phyloP scores from a whole-genome alignment of 345 rosid genomes.

The Brassica rapa region DNA sequence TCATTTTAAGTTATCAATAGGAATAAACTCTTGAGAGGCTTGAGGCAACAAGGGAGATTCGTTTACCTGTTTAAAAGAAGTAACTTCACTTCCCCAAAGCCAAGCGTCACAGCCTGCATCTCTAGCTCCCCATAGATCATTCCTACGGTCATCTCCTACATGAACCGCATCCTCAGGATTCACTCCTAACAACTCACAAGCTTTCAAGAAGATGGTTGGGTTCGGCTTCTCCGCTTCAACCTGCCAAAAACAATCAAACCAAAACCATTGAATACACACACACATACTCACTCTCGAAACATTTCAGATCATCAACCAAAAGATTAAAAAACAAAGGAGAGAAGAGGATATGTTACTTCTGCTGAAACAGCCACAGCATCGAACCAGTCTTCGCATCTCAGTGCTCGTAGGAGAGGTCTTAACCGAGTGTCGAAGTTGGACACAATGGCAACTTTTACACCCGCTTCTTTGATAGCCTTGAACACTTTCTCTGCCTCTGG shows the following conservation, averaged over 20 bases:
- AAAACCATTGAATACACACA: conserved; percentile 4
- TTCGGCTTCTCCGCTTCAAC: conserved; percentile 98
- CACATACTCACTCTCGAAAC: background rate
- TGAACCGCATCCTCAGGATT: conserved; percentile 95
- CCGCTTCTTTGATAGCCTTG: conserved; percentile 70
- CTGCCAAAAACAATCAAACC: conserved; percentile 40
- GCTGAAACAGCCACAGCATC: conserved; percentile 98
- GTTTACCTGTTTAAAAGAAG: conserved; percentile 82
- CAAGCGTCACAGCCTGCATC: conserved; percentile 99
- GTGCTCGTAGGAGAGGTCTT: conserved; percentile 77
- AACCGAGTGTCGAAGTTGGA: conserved; percentile 96
- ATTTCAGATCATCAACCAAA: conserved; percentile 9
- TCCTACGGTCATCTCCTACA: conserved; percentile 97
- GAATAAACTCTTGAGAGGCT: background rate
- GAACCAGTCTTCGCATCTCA: conserved; percentile 90
- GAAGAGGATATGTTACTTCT: conserved; percentile 57
- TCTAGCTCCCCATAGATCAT: conserved; percentile 98
- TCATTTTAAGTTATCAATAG: background rate
- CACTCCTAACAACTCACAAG: conserved; percentile 83
- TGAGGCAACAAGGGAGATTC: background rate
- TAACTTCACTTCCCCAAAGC: conserved; percentile 97
- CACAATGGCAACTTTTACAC: conserved; percentile 86
- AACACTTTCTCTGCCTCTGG: conserved; percentile 89
- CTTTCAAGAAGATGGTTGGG: conserved; percentile 90
- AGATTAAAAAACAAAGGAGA: background rate